Evolutionary conservation across 139 green algal genomes (phyloP).

Genomic region (Coelastrella sp.): DNA sequence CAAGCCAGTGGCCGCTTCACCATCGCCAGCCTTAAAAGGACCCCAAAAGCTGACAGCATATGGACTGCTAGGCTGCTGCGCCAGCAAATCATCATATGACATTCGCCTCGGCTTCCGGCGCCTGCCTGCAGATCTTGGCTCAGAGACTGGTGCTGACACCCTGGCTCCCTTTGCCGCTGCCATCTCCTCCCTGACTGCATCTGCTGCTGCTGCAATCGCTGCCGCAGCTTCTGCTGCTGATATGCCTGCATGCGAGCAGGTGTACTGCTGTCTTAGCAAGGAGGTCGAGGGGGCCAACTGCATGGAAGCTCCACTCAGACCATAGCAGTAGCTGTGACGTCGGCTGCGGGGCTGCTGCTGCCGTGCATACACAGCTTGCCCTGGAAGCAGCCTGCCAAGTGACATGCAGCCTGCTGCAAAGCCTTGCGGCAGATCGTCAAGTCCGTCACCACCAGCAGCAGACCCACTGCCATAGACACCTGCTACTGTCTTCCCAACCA

Average conservation of each 20-base stretch:
- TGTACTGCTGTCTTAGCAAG: neutral
- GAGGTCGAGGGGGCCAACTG: neutral
- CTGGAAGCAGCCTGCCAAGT: too few relatives aligned
- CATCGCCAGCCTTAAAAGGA: neutral
- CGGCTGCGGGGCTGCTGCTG: neutral
- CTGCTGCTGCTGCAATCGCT: conserved; percentile 36
- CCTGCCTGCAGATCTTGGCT: neutral
- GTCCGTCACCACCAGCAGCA: too few relatives aligned
- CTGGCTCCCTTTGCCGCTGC: neutral
- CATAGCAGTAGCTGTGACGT: conserved; percentile 43
- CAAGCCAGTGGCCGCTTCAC: neutral
- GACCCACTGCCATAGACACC: too few relatives aligned
- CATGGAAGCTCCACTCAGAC: neutral
- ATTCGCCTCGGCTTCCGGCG: neutral
- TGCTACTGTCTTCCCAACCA: too few relatives aligned
- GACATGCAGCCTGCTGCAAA: too few relatives aligned
- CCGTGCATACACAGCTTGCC: too few relatives aligned
- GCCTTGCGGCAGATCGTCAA: too few relatives aligned
- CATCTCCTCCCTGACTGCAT: neutral
- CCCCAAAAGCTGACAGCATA: neutral
- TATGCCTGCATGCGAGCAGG: neutral
- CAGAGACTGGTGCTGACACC: neutral
- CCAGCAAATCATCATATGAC: conserved; percentile 30
- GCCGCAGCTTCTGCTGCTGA: conserved; percentile 32
- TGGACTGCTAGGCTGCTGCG: neutral